Evolutionary conservation across 805 yeast species (phyloP).

Genomic region (Kodamaea sagamina): DNA sequence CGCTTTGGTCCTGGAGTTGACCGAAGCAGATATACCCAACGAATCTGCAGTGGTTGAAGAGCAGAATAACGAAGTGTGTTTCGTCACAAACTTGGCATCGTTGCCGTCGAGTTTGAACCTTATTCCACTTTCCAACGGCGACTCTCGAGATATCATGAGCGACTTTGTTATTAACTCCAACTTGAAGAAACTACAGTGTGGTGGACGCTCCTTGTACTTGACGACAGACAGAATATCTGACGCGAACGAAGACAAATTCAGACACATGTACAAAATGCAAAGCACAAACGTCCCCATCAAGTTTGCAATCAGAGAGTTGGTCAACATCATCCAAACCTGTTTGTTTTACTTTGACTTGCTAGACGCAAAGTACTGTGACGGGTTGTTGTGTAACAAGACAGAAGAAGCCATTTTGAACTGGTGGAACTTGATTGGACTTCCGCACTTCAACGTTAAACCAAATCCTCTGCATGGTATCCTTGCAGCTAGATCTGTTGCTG

Average conservation of each 20-base stretch:
- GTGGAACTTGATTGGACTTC: constrained; percentile 78
- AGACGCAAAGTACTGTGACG: constrained; percentile 74
- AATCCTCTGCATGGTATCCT: constrained; percentile 54
- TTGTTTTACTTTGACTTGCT: constrained; percentile 76
- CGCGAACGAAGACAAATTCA: constrained; percentile 79
- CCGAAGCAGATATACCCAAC: background rate
- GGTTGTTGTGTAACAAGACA: constrained; percentile 78
- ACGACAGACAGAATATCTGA: constrained; percentile 66
- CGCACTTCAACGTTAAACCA: constrained; percentile 44
- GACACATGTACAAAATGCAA: constrained; percentile 67
- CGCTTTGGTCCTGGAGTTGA: background rate
- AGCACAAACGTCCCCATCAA: constrained; percentile 50
- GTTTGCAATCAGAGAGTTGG: constrained; percentile 73
- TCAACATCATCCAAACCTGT: constrained; percentile 71
- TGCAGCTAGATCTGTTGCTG: constrained; percentile 71
- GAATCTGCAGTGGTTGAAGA: constrained; percentile 5
- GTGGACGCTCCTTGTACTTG: constrained; percentile 79
- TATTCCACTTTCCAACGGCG: constrained; percentile 68
- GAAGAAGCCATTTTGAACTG: constrained; percentile 69
- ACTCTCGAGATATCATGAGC: constrained; percentile 50
- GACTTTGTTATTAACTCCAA: constrained; percentile 73
- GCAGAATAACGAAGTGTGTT: constrained; percentile 42
- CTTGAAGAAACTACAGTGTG: constrained; percentile 74
- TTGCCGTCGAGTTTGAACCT: constrained; percentile 74
- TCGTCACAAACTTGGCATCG: constrained; percentile 80